Evolutionary conservation across 176 grass and related monocot species (phyloP), one percentile per base, ranked within the genome.

Genomic region (Avena eriantha): DNA sequence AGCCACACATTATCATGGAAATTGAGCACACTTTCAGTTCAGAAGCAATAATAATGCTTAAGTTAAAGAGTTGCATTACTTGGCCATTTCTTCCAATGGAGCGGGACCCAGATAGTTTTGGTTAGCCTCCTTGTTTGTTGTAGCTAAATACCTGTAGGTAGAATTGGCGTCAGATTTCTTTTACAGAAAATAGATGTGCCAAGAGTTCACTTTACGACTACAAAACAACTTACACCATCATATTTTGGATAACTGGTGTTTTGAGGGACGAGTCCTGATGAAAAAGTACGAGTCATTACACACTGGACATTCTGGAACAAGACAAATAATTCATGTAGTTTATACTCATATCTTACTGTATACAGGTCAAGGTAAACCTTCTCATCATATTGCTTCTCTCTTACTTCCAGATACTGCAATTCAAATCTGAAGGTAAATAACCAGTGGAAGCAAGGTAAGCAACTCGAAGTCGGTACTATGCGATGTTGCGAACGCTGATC

Each of bases 381-480:
- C 77, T 88, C 90, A 80, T 99, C 97, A 58, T 99, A 99, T 50
- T 98, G 92, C 83, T 96, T 99, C 85, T 99, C 97, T 65, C 97
- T 89, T 82, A 96, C 82, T 91, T 99, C 92, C 8, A 99, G 86
- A 70, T 96, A 79, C 97, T 99, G 87, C 81, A 93, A 91, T 87
- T 91, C 2, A 91, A 93, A 77, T 83, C 17, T 83, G 43, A 89
- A 72, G 81, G 78, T 87, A 82, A 90, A 78, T 84, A 13, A 15
- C 21, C 61, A 85, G 77, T 34, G 82, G 10, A 91, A 57, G 70
- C 23, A 82, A 73, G 13, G 18, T n/a, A 91, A 88, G 53, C 41
- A 70, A 81, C 58, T 61, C 5, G 82, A 76, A 57, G 43, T 60
- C 12, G 10, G 21, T 76, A 10, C n/a, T 58, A 58, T 79, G 77